Base-by-base conservation (phyloP, 225 moss, liverwort and hornwort species). In the Rhytidiadelphus loreus region DNA sequence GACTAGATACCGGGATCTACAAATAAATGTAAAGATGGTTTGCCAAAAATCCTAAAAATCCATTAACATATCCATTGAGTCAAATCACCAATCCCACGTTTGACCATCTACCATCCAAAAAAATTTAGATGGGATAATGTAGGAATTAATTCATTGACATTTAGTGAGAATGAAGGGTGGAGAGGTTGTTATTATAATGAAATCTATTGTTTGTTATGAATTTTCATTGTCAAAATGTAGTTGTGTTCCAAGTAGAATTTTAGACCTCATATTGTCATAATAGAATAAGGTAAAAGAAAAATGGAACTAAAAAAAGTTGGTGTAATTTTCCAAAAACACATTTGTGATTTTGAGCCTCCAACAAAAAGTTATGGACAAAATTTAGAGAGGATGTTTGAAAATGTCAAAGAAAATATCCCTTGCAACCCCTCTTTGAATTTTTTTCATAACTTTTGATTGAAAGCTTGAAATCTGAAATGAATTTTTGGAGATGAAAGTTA, bases 1-100 rank as follows among this genome's bases (percentile, higher is more conserved):
- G 3, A 3, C 4, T 0, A 66, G 1, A 37, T 0, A 21, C 0
- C 0, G 0, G 2, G 7, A 22, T 21, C 66, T n/a, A 12, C 7
- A 7, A 68, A n/a, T n/a, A n/a, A 12, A 23, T n/a, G 0, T n/a
- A 12, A n/a, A 12, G 12, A 37, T 66, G 12, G 18, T n/a, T 66
- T n/a, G 4, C 2, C 2, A 1, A n/a, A 21, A 22, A 22, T 66
- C 12, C 0, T 3, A 0, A 33, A 32, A 66, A 19, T 66, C 6
- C 7, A 66, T 22, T 6, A 35, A 33, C 11, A 64, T n/a, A 35
- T 64, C 3, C 9, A 17, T 64, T 37, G 11, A 37, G 3, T 66
- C 6, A 37, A 37, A 66, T 66, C 48, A 22, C 7, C 12, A 37
- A 6, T 37, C 0, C 0, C 0, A 37, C 37, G 12, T 66, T 21